Conservation (phyloP, 371 early-diverging fungal species). For the Mortierella sp. region DNA sequence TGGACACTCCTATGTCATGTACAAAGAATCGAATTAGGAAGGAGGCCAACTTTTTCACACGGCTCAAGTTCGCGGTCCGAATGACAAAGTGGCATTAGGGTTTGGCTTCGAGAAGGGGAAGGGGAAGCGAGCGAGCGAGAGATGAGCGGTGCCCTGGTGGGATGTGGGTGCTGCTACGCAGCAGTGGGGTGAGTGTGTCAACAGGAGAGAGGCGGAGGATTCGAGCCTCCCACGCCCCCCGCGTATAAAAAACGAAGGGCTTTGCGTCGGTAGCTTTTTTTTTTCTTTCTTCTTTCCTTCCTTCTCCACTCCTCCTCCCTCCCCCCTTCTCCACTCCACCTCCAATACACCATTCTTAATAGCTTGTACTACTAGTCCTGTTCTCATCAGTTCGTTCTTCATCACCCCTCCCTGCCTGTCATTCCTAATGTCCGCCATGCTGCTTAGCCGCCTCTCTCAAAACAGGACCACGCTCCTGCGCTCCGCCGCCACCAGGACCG, state of each 20-base stretch:
- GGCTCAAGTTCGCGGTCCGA: neutral
- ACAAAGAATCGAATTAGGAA: constrained; percentile 9
- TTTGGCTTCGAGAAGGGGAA: neutral
- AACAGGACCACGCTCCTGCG: constrained; percentile 45
- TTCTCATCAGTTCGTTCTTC: constrained; percentile 6
- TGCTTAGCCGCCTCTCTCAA: constrained; percentile 36
- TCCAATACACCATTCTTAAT: neutral
- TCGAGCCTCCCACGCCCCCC: neutral
- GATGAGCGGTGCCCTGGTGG: too few relatives aligned
- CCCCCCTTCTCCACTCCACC: neutral
- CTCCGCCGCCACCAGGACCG: constrained; percentile 43
- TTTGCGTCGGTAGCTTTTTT: neutral
- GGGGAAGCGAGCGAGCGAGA: too few relatives aligned
- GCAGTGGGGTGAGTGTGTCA: neutral
- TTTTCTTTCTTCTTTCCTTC: constrained; percentile 7
- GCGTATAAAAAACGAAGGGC: constrained; percentile 3
- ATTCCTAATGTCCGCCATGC: constrained; percentile 43
- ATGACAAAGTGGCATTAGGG: constrained; percentile 2
- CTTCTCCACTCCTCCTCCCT: neutral
- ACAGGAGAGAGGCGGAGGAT: too few relatives aligned
- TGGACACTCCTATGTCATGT: neutral
- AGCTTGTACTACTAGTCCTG: neutral
- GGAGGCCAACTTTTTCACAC: constrained; percentile 20
- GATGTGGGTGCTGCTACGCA: too few relatives aligned
- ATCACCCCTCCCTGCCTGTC: constrained; percentile 1